Conservation (phyloP, 331 rosid species). For the Malus hybrid region DNA sequence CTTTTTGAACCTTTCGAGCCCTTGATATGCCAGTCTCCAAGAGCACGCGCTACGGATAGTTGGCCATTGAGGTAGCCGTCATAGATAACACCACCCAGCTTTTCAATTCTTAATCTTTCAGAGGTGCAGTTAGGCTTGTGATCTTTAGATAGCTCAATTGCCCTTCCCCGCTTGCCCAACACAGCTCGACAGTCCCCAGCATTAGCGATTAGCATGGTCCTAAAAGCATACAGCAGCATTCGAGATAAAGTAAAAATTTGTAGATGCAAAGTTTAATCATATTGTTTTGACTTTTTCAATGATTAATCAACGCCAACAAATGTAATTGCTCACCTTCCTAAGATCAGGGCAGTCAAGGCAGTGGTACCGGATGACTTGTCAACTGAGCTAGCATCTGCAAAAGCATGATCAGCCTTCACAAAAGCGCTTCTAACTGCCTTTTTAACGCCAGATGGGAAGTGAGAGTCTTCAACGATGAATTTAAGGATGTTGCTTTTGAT, state of each 20-base stretch:
- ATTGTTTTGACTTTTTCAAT: not conserved
- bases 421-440: slow-evolving; percentile 24
- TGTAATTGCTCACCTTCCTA: slow-evolving; percentile 25
- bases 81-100: slow-evolving; percentile 26
- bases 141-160: slow-evolving; percentile 30
- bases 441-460: slow-evolving; percentile 16
- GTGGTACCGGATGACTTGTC: slow-evolving; percentile 38
- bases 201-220: slow-evolving; percentile 28
- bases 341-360: slow-evolving; percentile 26
- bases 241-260: not conserved
- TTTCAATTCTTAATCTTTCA: slow-evolving; percentile 26
- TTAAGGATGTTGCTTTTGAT: slow-evolving; percentile 16
- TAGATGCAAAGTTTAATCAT: not conserved
- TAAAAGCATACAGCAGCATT: not conserved
- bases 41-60: slow-evolving; percentile 29
- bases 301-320: not conserved
- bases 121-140: slow-evolving; percentile 25
- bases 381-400: slow-evolving; percentile 25
- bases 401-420: slow-evolving; percentile 32
- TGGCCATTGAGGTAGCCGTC: slow-evolving; percentile 39
- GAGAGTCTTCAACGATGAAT: slow-evolving; percentile 18
- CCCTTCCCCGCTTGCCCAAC: slow-evolving; percentile 28
- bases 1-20: slow-evolving; percentile 19
- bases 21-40: slow-evolving; percentile 37
- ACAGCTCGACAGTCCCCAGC: slow-evolving; percentile 41